Percentiles rank a stretch among this genome's conserved stretches.
Evolutionary conservation across 352 stramenopile species (phyloP).

Genomic region (Phytophthora colocasiae): DNA sequence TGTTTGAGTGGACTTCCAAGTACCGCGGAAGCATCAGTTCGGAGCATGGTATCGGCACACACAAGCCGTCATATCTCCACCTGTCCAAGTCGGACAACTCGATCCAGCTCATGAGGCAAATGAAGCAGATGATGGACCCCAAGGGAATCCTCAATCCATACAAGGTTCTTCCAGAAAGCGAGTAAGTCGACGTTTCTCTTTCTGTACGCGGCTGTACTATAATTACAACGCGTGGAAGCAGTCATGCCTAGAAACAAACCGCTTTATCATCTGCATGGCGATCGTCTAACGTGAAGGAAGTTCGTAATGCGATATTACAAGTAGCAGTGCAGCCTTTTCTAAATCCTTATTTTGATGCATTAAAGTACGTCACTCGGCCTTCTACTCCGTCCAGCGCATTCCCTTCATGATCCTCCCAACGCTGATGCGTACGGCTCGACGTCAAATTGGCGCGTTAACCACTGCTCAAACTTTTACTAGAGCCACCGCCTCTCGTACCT

Average conservation of each 20-base stretch:
- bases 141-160: slow-evolving; percentile 97
- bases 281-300: neutral
- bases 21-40: slow-evolving; percentile 95
- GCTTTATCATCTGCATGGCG: neutral
- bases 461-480: slow-evolving; percentile 8
- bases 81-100: slow-evolving; percentile 84
- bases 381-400: neutral
- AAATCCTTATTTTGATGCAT: neutral
- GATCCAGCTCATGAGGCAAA: slow-evolving; percentile 91
- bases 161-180: slow-evolving; percentile 84
- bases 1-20: slow-evolving; percentile 86
- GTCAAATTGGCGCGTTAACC: slow-evolving; percentile 8
- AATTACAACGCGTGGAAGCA: neutral
- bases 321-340: neutral
- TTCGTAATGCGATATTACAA: neutral
- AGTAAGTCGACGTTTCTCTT: slow-evolving; percentile 13
- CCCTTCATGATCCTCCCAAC: slow-evolving; percentile 30
- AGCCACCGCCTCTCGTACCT: slow-evolving; percentile 9
- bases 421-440: slow-evolving; percentile 23
- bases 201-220: neutral
- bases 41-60: slow-evolving; percentile 97
- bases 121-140: slow-evolving; percentile 97
- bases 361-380: slow-evolving; percentile 5
- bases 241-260: neutral
- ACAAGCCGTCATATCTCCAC: slow-evolving; percentile 92